These are phyloP conservation scores for Sporodiniella umbellata DNA, from an alignment of 371 early-diverging fungal species.

Conservation along the genomic window DNA sequence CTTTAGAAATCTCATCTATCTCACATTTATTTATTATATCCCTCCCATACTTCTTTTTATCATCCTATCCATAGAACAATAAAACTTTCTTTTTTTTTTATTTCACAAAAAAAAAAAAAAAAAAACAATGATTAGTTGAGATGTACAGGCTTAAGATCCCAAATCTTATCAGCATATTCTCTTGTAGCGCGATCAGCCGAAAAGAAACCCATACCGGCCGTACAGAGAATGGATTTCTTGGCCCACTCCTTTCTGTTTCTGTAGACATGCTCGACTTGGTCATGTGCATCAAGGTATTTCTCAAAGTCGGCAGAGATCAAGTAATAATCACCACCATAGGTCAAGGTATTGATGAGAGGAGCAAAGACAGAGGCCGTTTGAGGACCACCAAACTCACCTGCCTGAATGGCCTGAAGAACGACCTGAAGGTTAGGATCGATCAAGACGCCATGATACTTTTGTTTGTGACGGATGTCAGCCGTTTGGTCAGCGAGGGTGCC, in stretches of 20 bases:
- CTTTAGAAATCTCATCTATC: not conserved
- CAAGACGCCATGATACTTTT: constrained; percentile 71
- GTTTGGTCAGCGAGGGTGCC: constrained; percentile 84
- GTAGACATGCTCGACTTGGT: constrained; percentile 72
- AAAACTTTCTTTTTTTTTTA: not conserved
- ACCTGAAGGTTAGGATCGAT: constrained; percentile 74
- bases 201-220: constrained; percentile 92
- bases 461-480: constrained; percentile 84
- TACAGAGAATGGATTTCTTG: constrained; percentile 80
- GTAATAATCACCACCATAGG: constrained; percentile 84
- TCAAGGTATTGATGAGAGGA: constrained; percentile 74
- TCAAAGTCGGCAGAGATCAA: constrained; percentile 86
- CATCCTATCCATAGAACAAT: too few species aligned
- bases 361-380: constrained; percentile 58
- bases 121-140: not conserved
- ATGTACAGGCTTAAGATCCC: constrained; percentile 49
- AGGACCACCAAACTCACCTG: constrained; percentile 75
- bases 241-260: constrained; percentile 77
- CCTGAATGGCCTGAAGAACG: constrained; percentile 73
- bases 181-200: constrained; percentile 79
- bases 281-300: constrained; percentile 76
- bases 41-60: too few species aligned
- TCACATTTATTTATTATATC: too few species aligned
- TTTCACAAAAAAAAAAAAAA: not conserved
- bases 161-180: constrained; percentile 87